These are phyloP conservation scores for Somion occarium DNA, from an alignment of 1,284 basidiomycete species.

Conservation along the genomic window DNA sequence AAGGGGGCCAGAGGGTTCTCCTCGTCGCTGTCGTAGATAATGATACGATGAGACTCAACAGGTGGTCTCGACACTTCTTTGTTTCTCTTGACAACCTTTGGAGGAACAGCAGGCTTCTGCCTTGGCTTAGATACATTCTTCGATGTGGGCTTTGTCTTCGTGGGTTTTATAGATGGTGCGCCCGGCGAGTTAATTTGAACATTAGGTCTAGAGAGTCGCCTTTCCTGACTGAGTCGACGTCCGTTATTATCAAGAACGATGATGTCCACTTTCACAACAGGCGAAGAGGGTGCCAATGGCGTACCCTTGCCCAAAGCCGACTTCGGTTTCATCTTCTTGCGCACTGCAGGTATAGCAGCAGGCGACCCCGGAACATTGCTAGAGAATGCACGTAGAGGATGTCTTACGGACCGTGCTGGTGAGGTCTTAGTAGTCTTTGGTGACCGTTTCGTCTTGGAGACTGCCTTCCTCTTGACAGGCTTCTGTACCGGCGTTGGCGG, in stretches of 20 bases:
- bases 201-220: conserved; percentile 26
- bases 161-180: not conserved
- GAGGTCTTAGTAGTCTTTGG: conserved; percentile 6
- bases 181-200: conserved; percentile 23
- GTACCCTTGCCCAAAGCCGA: conserved; percentile 22
- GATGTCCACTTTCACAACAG: conserved; percentile 61
- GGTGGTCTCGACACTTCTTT: not conserved
- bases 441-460: conserved; percentile 8
- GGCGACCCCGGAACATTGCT: conserved; percentile 41
- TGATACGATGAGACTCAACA: conserved; percentile 2
- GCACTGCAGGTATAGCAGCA: conserved; percentile 19
- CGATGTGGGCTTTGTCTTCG: not conserved
- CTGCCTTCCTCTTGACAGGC: not conserved
- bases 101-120: not conserved
- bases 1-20: conserved; percentile 15
- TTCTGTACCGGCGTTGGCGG: not conserved
- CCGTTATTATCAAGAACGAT: conserved; percentile 57
- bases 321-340: conserved; percentile 24
- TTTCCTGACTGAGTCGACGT: conserved; percentile 49
- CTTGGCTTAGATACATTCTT: not conserved
- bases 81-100: not conserved
- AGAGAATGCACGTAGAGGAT: conserved; percentile 37
- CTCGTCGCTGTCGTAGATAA: conserved; percentile 22
- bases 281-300: conserved; percentile 32
- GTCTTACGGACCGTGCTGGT: conserved; percentile 30